These are phyloP conservation scores for Corylus americana DNA, from an alignment of 306 rosid genomes.

Conservation along the genomic window DNA sequence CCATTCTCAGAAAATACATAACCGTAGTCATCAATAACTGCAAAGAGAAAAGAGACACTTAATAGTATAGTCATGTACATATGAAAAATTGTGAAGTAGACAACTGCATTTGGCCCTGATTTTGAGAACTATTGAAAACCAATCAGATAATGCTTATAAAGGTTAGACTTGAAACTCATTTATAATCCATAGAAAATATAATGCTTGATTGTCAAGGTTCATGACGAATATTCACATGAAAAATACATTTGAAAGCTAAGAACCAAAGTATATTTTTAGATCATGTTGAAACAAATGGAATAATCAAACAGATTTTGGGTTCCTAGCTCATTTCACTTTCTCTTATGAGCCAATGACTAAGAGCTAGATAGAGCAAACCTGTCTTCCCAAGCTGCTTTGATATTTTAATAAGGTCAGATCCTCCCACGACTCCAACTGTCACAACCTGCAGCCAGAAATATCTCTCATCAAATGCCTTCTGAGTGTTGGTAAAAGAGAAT, in stretches of 20 bases:
- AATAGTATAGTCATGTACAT: not conserved
- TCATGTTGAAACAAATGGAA: not conserved
- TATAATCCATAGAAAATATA: not conserved
- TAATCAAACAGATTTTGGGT: conserved; percentile 1
- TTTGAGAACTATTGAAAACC: not conserved
- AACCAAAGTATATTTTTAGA: not conserved
- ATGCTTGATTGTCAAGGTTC: not conserved
- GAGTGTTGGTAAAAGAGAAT: conserved; percentile 6
- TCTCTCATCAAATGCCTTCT: not conserved
- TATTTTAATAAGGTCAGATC: conserved; percentile 86
- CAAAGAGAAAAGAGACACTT: conserved; percentile 14
- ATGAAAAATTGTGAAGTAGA: not conserved
- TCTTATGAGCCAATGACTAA: conserved; percentile 1
- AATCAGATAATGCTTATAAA: not conserved
- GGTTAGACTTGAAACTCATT: not conserved
- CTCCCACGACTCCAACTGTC: conserved; percentile 93
- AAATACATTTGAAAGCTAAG: not conserved
- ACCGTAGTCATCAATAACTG: conserved; percentile 81
- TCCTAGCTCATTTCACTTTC: not conserved
- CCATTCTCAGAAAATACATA: conserved; percentile 94
- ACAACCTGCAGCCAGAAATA: conserved; percentile 53
- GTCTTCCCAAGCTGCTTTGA: conserved; percentile 90
- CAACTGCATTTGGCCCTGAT: not conserved
- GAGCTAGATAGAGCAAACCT: conserved; percentile 42
- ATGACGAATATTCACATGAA: not conserved